phyloP scores from a whole-genome alignment of 139 green algal genomes.

The Chlorella vulgaris region DNA sequence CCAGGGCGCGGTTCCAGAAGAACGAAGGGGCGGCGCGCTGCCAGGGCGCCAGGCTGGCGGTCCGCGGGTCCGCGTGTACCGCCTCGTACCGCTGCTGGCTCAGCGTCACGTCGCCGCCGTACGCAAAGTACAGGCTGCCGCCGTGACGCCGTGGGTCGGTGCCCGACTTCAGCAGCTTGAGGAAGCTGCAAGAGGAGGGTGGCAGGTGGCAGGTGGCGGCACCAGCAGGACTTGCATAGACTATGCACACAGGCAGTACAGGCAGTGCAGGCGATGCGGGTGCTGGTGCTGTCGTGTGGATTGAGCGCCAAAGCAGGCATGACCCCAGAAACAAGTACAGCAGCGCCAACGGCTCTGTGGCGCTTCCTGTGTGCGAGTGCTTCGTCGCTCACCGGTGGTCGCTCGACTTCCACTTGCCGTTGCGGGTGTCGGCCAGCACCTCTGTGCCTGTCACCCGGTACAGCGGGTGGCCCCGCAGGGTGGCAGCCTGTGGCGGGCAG shows the following conservation, averaged over 20 bases:
- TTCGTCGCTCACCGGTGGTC: constrained; percentile 22
- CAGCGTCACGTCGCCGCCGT: constrained; percentile 76
- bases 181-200: constrained; percentile 36
- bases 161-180: constrained; percentile 57
- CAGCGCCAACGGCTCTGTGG: background rate
- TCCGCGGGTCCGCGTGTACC: constrained; percentile 13
- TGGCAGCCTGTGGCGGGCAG: constrained; percentile 50
- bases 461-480: constrained; percentile 58
- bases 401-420: constrained; percentile 18
- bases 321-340: background rate
- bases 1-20: constrained; percentile 78
- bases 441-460: constrained; percentile 57
- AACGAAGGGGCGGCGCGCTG: constrained; percentile 64
- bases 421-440: constrained; percentile 52
- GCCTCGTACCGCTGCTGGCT: constrained; percentile 65
- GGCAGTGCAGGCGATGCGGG: no score
- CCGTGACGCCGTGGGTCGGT: constrained; percentile 65
- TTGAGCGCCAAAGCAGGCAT: no score
- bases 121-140: constrained; percentile 77
- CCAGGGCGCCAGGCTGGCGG: constrained; percentile 18
- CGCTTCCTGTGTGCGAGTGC: background rate
- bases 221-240: background rate
- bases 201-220: background rate
- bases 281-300: no score
- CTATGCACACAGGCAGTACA: background rate